phyloP scores from a whole-genome alignment of 108 stramenopile genomes.

The Cyclotella atomus region DNA sequence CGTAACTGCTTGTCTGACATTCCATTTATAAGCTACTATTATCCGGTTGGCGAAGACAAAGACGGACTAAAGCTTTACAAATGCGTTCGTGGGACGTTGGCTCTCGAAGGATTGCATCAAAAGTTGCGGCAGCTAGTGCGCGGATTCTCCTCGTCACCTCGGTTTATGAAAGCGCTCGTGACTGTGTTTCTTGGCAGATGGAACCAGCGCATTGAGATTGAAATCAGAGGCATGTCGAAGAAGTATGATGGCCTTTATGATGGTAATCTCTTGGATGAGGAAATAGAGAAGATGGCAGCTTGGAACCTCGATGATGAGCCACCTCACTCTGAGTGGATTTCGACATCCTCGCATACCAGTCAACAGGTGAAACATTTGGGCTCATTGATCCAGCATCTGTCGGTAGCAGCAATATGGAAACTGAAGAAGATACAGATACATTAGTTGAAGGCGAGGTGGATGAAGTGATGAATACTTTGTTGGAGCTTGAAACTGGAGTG shows the following conservation, averaged over 20 bases:
- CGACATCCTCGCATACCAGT: neutral
- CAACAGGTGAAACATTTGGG: conserved; percentile 23
- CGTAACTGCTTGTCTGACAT: conserved; percentile 25
- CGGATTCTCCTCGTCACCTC: conserved; percentile 18
- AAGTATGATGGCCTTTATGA: conserved; percentile 25
- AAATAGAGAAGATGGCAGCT: conserved; percentile 14
- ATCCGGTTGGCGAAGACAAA: conserved; percentile 12
- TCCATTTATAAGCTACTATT: conserved; percentile 14
- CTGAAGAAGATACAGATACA: neutral
- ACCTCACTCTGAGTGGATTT: conserved; percentile 12
- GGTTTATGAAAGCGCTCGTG: conserved; percentile 14
- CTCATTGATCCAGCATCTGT: conserved; percentile 8
- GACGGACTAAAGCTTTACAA: conserved; percentile 7
- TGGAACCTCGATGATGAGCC: neutral
- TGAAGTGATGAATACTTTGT: neutral
- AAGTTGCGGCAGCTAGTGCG: conserved; percentile 18
- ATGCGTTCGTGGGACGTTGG: conserved; percentile 23
- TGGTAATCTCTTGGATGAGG: conserved; percentile 9
- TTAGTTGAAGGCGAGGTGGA: neutral
- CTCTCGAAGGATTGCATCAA: conserved; percentile 23
- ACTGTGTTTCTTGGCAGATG: neutral
- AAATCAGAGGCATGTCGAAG: conserved; percentile 10
- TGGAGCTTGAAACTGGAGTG: neutral
- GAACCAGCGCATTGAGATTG: conserved; percentile 25
- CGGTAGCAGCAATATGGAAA: neutral